Conservation (phyloP, 805 yeast genomes). For the Vanderwaltozyma tropicalis region DNA sequence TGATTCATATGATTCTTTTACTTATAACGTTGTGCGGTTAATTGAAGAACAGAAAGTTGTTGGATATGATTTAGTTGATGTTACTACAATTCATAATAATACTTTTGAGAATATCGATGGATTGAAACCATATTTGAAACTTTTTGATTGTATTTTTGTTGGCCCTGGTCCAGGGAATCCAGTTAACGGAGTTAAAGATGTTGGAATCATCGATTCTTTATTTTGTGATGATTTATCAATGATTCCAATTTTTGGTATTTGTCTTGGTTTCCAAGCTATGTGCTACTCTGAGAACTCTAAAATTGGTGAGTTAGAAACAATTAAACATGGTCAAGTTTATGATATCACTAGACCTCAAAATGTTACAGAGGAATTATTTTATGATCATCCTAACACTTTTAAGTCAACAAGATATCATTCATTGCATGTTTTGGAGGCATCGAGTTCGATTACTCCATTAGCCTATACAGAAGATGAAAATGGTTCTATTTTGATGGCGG, state of each 20-base stretch:
- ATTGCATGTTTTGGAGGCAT: constrained; percentile 37
- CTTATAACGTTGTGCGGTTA: constrained; percentile 64
- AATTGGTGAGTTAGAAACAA: constrained; percentile 42
- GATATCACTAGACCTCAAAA: constrained; percentile 25
- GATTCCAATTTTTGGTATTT: constrained; percentile 78
- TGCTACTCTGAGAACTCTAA: constrained; percentile 51
- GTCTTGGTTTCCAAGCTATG: constrained; percentile 85
- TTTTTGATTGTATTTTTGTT: constrained; percentile 65
- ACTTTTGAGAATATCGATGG: constrained; percentile 26
- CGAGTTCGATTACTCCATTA: constrained; percentile 39
- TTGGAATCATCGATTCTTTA: constrained; percentile 58
- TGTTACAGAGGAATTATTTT: constrained; percentile 29
- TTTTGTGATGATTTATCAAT: constrained; percentile 28
- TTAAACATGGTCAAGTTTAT: constrained; percentile 83
- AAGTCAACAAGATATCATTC: constrained; percentile 87
- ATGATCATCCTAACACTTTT: constrained; percentile 35
- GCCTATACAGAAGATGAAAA: constrained; percentile 46
- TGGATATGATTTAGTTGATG: constrained; percentile 15
- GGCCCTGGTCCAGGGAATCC: constrained; percentile 99
- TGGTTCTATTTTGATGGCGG: constrained; percentile 66
- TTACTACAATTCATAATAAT: constrained; percentile 31
- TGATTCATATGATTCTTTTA: constrained; percentile 94
- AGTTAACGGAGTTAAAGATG: constrained; percentile 38
- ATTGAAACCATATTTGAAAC: constrained; percentile 35
- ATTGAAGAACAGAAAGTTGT: constrained; percentile 40